Conservation (phyloP, 2,329 filamentous ascomycete species). For the Microsporum canis region DNA sequence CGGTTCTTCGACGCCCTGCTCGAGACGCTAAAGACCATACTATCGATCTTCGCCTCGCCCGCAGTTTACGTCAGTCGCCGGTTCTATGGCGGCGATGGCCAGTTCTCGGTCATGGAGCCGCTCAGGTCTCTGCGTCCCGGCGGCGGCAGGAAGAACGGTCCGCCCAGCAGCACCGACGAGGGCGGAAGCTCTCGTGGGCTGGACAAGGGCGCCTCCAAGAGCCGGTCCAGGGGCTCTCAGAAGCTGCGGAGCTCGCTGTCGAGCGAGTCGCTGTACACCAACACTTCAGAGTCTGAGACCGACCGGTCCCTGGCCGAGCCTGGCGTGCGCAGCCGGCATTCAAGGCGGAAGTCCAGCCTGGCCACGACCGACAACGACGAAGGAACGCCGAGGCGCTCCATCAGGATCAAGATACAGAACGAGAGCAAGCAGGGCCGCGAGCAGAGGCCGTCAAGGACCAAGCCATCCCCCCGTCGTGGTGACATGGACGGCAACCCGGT, state of each 20-base stretch:
- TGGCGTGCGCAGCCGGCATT: conserved; percentile 14
- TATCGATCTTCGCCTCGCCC: conserved; percentile 68
- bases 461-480: conserved; percentile 20
- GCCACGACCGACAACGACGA: conserved; percentile 34
- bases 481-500: conserved; percentile 39
- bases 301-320: conserved; percentile 25
- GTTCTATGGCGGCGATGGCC: conserved; percentile 69
- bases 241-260: conserved; percentile 25
- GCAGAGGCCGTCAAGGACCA: conserved; percentile 30
- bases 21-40: conserved; percentile 63
- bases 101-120: conserved; percentile 66
- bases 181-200: background rate
- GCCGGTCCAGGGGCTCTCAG: conserved; percentile 16
- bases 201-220: background rate
- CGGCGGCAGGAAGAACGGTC: background rate
- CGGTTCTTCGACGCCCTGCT: conserved; percentile 61
- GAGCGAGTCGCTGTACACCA: conserved; percentile 38
- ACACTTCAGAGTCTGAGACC: conserved; percentile 46
- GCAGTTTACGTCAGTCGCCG: conserved; percentile 71
- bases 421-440: conserved; percentile 66
- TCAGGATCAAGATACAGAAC: conserved; percentile 79
- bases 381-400: conserved; percentile 63
- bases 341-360: conserved; percentile 20
- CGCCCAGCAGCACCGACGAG: background rate
- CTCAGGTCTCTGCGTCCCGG: conserved; percentile 48